These are phyloP conservation scores for Luffa aegyptiaca DNA, from an alignment of 306 rosid genomes.

Conservation along the genomic window DNA sequence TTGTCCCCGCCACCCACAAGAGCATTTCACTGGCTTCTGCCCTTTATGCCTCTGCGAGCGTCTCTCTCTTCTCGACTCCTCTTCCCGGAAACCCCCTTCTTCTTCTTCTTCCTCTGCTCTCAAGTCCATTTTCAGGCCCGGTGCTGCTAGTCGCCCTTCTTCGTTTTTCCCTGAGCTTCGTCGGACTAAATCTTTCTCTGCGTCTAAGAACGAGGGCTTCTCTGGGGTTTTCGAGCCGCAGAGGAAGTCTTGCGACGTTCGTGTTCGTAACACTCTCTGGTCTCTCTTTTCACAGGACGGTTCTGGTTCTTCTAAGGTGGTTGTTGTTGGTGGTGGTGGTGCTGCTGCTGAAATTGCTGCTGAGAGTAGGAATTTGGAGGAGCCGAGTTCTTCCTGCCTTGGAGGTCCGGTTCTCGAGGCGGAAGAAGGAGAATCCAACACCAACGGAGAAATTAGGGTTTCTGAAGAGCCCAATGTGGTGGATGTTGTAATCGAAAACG, in stretches of 20 bases:
- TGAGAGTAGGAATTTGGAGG: constrained; percentile 23
- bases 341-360: constrained; percentile 14
- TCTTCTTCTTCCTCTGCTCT: constrained; percentile 86
- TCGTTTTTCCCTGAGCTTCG: constrained; percentile 86
- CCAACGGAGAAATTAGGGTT: constrained; percentile 38
- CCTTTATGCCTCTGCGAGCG: constrained; percentile 99
- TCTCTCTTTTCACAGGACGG: constrained; percentile 50
- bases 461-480: constrained; percentile 22
- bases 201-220: constrained; percentile 75
- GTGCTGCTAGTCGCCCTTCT: constrained; percentile 13
- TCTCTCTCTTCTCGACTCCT: constrained; percentile 75
- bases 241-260: constrained; percentile 86
- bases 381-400: constrained; percentile 24
- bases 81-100: constrained; percentile 40
- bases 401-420: constrained; percentile 11
- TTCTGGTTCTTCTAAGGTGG: background rate
- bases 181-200: constrained; percentile 91
- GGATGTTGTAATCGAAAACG: constrained; percentile 31
- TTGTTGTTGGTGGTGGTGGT: no score
- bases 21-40: constrained; percentile 80
- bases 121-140: constrained; percentile 64
- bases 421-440: constrained; percentile 17
- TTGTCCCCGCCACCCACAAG: constrained; percentile 74
- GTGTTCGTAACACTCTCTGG: constrained; percentile 66
- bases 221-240: constrained; percentile 79